Conservation (phyloP, 2,329 filamentous ascomycete species). For the Xylariaceae sp. region DNA sequence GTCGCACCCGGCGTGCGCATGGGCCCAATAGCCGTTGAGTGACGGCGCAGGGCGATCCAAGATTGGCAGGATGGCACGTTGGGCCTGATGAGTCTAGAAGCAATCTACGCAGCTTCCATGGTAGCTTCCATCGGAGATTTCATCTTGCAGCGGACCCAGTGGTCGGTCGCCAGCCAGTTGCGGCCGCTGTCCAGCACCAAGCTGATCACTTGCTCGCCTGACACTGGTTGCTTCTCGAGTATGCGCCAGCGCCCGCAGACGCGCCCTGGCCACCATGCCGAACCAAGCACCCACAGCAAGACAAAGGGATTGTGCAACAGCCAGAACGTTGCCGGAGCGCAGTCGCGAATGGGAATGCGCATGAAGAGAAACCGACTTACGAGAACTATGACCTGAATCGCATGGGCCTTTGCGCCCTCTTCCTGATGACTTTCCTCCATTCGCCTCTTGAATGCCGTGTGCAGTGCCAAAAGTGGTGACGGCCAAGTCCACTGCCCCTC, state of each 20-base stretch:
- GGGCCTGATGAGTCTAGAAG: slow-evolving; percentile 2
- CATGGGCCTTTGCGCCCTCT: slow-evolving; percentile 35
- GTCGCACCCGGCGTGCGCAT: not conserved
- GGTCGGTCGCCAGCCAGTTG: slow-evolving; percentile 7
- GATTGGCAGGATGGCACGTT: slow-evolving; percentile 2
- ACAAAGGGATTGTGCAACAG: slow-evolving; percentile 11
- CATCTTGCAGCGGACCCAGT: slow-evolving; percentile 11
- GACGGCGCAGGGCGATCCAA: not conserved
- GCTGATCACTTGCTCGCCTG: not conserved
- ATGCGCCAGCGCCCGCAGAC: slow-evolving; percentile 6
- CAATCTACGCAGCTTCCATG: not conserved
- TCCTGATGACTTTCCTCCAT: slow-evolving; percentile 16
- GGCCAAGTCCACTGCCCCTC: not conserved
- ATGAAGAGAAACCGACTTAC: slow-evolving; percentile 47
- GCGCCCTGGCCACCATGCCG: slow-evolving; percentile 1
- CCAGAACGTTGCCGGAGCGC: not conserved
- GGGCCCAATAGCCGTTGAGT: slow-evolving; percentile 3
- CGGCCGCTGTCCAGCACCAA: slow-evolving; percentile 5
- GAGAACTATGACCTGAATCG: slow-evolving; percentile 70
- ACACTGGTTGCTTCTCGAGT: no score
- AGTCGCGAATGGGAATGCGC: not conserved
- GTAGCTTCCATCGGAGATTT: slow-evolving; percentile 17
- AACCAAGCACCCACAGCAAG: not conserved
- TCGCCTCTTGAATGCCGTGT: not conserved
- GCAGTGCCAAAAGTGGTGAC: not conserved